phyloP scores from a whole-genome alignment of 1,139 yeast species.

The Zygoascus meyerae region DNA sequence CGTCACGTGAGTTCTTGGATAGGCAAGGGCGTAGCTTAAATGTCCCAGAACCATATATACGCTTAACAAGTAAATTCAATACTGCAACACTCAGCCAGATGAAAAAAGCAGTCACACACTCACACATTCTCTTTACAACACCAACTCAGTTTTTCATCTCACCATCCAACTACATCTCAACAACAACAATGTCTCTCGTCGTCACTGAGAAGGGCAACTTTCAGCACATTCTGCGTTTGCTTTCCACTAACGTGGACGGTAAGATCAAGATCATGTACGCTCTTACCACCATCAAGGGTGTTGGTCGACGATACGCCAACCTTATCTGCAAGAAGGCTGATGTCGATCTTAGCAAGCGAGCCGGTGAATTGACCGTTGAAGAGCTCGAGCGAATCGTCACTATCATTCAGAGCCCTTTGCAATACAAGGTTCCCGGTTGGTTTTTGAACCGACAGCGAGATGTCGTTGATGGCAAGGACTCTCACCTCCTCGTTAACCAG shows the following conservation, averaged over 20 bases:
- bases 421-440: conserved; percentile 99
- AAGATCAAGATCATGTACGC: conserved; percentile 99
- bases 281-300: conserved; percentile 99
- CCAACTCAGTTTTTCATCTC: conserved; percentile 11
- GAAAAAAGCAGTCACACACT: conserved; percentile 5
- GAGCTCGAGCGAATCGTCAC: conserved; percentile 99
- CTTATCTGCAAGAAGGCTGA: conserved; percentile 99
- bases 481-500: conserved; percentile 98
- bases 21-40: too few relatives aligned
- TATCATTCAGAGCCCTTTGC: conserved; percentile 99
- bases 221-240: conserved; percentile 99
- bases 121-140: conserved; percentile 3
- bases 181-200: conserved; percentile 72
- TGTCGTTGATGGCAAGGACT: conserved; percentile 97
- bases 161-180: conserved; percentile 11
- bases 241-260: conserved; percentile 99
- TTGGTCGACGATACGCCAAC: conserved; percentile 99
- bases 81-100: neutral
- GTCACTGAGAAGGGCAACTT: conserved; percentile 98
- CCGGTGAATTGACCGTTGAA: conserved; percentile 99
- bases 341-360: conserved; percentile 97
- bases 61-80: neutral
- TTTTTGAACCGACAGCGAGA: conserved; percentile 99
- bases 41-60: too few relatives aligned
- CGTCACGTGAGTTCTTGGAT: too few relatives aligned